Conservation (phyloP, 371 early-diverging fungal genomes). For the Syncephalastrum contaminatum region DNA sequence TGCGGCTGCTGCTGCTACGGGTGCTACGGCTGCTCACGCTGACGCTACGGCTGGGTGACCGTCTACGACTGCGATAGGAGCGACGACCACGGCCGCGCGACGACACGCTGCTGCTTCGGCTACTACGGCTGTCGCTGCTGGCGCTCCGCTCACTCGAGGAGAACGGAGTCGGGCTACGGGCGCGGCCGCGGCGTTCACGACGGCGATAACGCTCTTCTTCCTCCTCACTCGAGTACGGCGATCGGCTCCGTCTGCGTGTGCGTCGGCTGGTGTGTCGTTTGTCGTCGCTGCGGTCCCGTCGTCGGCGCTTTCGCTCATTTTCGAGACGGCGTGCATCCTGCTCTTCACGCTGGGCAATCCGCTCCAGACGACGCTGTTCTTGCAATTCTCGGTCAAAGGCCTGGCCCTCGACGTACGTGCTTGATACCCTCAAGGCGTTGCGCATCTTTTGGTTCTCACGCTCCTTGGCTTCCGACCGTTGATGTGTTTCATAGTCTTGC, state of each 20-base stretch:
- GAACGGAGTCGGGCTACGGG: constrained; percentile 11
- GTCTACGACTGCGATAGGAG: constrained; percentile 4
- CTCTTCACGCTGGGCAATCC: constrained; percentile 40
- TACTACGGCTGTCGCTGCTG: constrained; percentile 14
- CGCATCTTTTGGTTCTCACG: constrained; percentile 64
- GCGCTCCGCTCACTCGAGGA: constrained; percentile 17
- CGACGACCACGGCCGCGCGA: constrained; percentile 10
- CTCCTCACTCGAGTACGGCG: not conserved
- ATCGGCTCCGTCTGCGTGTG: constrained; percentile 18
- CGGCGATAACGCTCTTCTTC: too few species aligned
- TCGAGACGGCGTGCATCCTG: constrained; percentile 20
- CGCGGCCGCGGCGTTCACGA: constrained; percentile 6
- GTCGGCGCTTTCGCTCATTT: constrained; percentile 26
- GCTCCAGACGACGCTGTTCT: constrained; percentile 56
- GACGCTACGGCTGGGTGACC: constrained; percentile 12
- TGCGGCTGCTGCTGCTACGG: constrained; percentile 7
- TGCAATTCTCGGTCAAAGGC: constrained; percentile 81
- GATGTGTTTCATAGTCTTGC: constrained; percentile 66
- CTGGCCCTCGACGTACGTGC: constrained; percentile 73
- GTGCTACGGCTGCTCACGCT: constrained; percentile 14
- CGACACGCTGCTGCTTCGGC: constrained; percentile 1
- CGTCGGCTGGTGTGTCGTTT: constrained; percentile 7
- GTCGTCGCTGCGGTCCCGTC: constrained; percentile 14
- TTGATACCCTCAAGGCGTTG: constrained; percentile 69
- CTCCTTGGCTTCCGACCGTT: constrained; percentile 70